Conservation (phyloP, 1,284 basidiomycete genomes). For the Amylostereum chailletii region DNA sequence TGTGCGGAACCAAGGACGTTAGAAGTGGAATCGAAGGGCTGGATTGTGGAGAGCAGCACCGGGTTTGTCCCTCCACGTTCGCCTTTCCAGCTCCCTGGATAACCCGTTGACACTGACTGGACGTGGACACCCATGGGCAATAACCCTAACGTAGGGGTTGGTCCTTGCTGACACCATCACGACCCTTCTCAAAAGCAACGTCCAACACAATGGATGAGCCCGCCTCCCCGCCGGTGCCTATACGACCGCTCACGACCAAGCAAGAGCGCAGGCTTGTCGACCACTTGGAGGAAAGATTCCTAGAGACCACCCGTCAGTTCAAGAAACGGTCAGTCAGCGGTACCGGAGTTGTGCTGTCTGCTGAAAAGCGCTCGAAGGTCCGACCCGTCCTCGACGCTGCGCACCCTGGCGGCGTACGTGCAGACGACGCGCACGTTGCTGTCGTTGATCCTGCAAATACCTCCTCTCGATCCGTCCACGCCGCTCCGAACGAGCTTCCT, state of each 20-base stretch:
- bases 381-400: constrained; percentile 43
- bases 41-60: too few relatives aligned
- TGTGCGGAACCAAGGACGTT: too few relatives aligned
- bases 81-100: background rate
- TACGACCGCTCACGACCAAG: constrained; percentile 6
- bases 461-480: constrained; percentile 59
- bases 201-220: background rate
- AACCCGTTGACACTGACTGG: background rate
- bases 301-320: constrained; percentile 54
- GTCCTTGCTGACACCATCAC: background rate
- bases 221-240: background rate
- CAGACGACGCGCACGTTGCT: constrained; percentile 45
- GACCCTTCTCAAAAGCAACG: background rate
- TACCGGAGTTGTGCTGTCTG: background rate
- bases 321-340: constrained; percentile 55
- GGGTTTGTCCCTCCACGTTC: too few relatives aligned
- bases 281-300: constrained; percentile 54
- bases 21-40: too few relatives aligned
- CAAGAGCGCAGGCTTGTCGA: constrained; percentile 60
- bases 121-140: background rate
- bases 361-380: constrained; percentile 16
- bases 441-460: constrained; percentile 58
- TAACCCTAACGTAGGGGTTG: background rate
- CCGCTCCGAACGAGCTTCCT: constrained; percentile 54
- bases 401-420: constrained; percentile 50